Base-by-base conservation (phyloP, 164 flowering plant genomes). In the Piper betle region DNA sequence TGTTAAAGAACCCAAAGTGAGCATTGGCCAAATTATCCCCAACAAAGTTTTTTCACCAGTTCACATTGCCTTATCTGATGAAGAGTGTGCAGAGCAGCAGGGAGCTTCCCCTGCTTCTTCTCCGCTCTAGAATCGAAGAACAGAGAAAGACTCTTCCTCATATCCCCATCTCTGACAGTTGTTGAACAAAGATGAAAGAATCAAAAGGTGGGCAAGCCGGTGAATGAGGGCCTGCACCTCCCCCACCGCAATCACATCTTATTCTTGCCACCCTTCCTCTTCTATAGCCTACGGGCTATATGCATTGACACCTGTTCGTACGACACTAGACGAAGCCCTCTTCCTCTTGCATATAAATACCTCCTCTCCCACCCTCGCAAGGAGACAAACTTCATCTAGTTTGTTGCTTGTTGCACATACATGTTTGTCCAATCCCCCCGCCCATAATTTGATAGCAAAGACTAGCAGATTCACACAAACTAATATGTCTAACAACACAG, bases 401-500 rank as follows among this genome's bases (percentile, higher is more conserved):
- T 25, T 25, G 33, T 25, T 25, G 33, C 33, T 25, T 25, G 33
- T 25, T 25, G 33, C 33, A 25, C 33, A 0, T 25, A 0, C 33
- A 25, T 25, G 33, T 25, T 25, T 2, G 33, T 25, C 33, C 33
- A 25, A 25, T 25, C 33, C 33, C 33, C 2, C 33, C 33, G 33
- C 33, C 33, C 33, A 25, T 25, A 25, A 25, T 2, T 25, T 25
- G 33, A 25, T 25, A 25, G 33, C 33, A 25, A 0, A 25, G 33
- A 25, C 2, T 25, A 25, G 33, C 33, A 25, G 33, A 25, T 25
- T 25, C 33, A 25, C 33, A 25, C 33, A 25, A 25, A 25, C 33
- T 25, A 25, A 25, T 60, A 88, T 88, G 93, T 83, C 89, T 72
- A 84, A 80, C 61, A 71, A 79, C 61, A 78, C 74, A 33, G 76